Conservation (phyloP, 2,329 filamentous ascomycete species). For the Penicillium carneum region DNA sequence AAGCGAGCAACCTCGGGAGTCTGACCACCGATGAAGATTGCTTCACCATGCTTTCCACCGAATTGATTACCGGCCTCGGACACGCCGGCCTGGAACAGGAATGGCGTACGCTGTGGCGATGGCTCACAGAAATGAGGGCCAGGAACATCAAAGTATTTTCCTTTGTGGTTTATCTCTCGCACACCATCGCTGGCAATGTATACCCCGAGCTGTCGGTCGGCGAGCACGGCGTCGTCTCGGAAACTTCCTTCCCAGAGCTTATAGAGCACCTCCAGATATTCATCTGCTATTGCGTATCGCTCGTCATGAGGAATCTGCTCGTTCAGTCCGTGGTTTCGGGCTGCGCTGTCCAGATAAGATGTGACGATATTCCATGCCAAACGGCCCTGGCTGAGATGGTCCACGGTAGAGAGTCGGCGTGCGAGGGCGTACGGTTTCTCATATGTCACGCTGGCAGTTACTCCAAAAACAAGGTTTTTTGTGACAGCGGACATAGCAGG, state of each 20-base stretch:
- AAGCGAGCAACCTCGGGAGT: slow-evolving; percentile 44
- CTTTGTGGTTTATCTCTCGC: slow-evolving; percentile 41
- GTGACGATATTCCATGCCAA: slow-evolving; percentile 61
- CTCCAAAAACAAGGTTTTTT: slow-evolving; percentile 55
- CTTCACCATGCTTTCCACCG: slow-evolving; percentile 49
- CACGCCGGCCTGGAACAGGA: slow-evolving; percentile 55
- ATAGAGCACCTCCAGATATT: slow-evolving; percentile 52
- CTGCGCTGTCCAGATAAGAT: slow-evolving; percentile 53
- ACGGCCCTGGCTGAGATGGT: slow-evolving; percentile 58
- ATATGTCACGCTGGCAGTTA: slow-evolving; percentile 61
- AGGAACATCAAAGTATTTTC: slow-evolving; percentile 38
- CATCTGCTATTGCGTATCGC: slow-evolving; percentile 55
- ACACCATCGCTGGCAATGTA: slow-evolving; percentile 32
- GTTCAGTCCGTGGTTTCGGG: slow-evolving; percentile 51
- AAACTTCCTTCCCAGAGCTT: slow-evolving; percentile 62
- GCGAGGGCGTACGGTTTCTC: slow-evolving; percentile 62
- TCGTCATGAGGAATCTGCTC: slow-evolving; percentile 55
- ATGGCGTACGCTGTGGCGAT: slow-evolving; percentile 53
- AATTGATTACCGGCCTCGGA: slow-evolving; percentile 52
- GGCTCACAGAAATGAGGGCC: slow-evolving; percentile 52
- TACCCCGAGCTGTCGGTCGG: slow-evolving; percentile 14
- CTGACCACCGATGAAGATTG: slow-evolving; percentile 54
- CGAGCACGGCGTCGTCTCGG: slow-evolving; percentile 47
- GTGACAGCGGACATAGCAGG: slow-evolving; percentile 56
- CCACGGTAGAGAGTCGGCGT: slow-evolving; percentile 59